A percentile compares a stretch with the other conserved stretches of the same genome.
Conservation (phyloP, 1,284 basidiomycete genomes). For the Kalmanozyma brasiliensis region DNA sequence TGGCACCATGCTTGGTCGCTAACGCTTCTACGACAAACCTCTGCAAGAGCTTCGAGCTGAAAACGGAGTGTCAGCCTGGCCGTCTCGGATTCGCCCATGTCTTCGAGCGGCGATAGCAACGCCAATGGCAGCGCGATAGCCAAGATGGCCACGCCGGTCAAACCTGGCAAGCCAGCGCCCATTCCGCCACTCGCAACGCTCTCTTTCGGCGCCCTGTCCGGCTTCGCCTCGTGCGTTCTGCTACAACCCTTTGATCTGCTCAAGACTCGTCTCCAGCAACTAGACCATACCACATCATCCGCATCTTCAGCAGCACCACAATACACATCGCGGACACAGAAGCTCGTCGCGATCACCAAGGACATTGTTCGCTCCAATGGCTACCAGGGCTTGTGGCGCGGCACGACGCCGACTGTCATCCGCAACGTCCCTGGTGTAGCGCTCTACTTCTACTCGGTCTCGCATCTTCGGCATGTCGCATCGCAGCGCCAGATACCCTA, state of each 20-base stretch:
- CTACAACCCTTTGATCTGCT: constrained; percentile 66
- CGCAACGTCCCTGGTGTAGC: constrained; percentile 67
- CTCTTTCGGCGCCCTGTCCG: constrained; percentile 60
- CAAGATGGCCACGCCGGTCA: not conserved
- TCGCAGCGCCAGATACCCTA: constrained; percentile 52
- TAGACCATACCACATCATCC: constrained; percentile 14
- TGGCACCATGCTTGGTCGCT: no score
- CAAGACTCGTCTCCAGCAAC: constrained; percentile 66
- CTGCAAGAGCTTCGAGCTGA: no score
- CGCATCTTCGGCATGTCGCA: constrained; percentile 55
- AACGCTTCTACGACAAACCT: no score
- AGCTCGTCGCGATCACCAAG: constrained; percentile 35
- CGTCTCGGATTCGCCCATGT: no score
- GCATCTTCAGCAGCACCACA: not conserved
- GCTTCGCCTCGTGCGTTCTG: constrained; percentile 63
- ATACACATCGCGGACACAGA: constrained; percentile 36
- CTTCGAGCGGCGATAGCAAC: constrained; percentile 4
- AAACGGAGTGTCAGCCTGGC: no score
- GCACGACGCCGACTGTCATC: constrained; percentile 62
- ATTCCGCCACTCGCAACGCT: constrained; percentile 61
- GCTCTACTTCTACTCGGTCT: constrained; percentile 66
- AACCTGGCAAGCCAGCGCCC: constrained; percentile 4
- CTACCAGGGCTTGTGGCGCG: constrained; percentile 61
- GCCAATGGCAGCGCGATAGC: not conserved
- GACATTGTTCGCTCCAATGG: constrained; percentile 54